Evolutionary conservation across 2,329 filamentous ascomycete species (phyloP).

Genomic region (Thelonectria discophora): DNA sequence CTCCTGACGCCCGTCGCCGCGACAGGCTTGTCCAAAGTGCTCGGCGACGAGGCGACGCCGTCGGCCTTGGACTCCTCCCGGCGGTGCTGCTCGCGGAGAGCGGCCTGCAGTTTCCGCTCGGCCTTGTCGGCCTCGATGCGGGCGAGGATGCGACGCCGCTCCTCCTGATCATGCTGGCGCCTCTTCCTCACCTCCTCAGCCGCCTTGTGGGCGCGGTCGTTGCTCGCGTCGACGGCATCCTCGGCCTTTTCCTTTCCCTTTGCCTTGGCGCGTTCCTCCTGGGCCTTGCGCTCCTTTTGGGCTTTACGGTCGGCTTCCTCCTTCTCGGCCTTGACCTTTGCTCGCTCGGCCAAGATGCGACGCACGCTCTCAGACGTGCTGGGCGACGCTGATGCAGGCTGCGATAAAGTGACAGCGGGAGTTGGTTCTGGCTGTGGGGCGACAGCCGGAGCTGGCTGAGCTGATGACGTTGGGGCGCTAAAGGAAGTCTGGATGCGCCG

Average conservation of each 20-base stretch:
- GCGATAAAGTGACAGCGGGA: constrained; percentile 28
- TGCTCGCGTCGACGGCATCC: constrained; percentile 44
- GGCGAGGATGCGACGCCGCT: constrained; percentile 75
- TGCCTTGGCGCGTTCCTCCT: constrained; percentile 59
- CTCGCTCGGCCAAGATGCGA: constrained; percentile 60
- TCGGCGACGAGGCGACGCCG: constrained; percentile 43
- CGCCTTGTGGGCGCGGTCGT: constrained; percentile 54
- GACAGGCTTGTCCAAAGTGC: constrained; percentile 46
- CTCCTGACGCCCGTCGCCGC: constrained; percentile 41
- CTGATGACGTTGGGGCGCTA: constrained; percentile 34
- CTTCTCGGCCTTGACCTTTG: constrained; percentile 54
- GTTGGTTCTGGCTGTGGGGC: constrained; percentile 34
- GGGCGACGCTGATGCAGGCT: constrained; percentile 33
- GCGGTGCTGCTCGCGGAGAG: constrained; percentile 53
- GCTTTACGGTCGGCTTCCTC: constrained; percentile 56
- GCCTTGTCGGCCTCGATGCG: constrained; percentile 81
- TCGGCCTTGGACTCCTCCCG: constrained; percentile 41
- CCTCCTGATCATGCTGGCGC: constrained; percentile 71
- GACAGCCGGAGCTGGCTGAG: constrained; percentile 28
- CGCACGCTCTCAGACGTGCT: constrained; percentile 48
- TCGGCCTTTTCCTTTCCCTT: constrained; percentile 58
- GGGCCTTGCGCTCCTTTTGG: constrained; percentile 61
- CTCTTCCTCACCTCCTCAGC: constrained; percentile 67
- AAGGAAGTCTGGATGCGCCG: constrained; percentile 51
- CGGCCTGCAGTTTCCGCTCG: constrained; percentile 67